Conservation (phyloP, 1,284 basidiomycete species). For the Puccinia triticina region DNA sequence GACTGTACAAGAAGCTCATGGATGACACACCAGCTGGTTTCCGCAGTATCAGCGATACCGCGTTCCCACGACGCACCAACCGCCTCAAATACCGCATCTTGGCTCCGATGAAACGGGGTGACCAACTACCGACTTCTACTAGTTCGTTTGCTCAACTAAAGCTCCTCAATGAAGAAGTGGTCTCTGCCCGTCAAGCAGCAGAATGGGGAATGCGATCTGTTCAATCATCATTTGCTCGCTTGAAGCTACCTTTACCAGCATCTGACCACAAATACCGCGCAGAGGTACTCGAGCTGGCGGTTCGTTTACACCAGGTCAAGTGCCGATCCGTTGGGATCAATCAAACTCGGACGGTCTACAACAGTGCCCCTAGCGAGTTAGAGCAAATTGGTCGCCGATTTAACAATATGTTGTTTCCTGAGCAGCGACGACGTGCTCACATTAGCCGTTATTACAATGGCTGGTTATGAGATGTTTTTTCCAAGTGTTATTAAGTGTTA, state of each 20-base stretch:
- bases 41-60: conserved; percentile 5
- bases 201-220: conserved; percentile 20
- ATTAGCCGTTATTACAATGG: conserved; percentile 14
- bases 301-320: neutral
- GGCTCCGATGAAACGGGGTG: neutral
- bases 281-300: neutral
- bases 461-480: conserved; percentile 3
- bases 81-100: neutral
- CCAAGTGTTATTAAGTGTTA: too few species aligned
- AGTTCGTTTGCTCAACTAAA: neutral
- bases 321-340: neutral
- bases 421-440: neutral
- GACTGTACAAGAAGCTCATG: neutral
- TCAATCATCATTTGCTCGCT: neutral
- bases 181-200: neutral
- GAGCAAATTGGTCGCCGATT: neutral
- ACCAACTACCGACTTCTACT: neutral
- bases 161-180: neutral
- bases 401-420: neutral
- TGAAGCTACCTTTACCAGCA: conserved; percentile 11
- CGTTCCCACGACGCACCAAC: neutral
- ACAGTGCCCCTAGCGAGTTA: neutral
- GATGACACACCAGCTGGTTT: neutral
- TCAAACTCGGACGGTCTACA: neutral
- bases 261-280: neutral